These are phyloP conservation scores for Diaporthe eres DNA, from an alignment of 2,329 filamentous ascomycete species.

Conservation along the genomic window DNA sequence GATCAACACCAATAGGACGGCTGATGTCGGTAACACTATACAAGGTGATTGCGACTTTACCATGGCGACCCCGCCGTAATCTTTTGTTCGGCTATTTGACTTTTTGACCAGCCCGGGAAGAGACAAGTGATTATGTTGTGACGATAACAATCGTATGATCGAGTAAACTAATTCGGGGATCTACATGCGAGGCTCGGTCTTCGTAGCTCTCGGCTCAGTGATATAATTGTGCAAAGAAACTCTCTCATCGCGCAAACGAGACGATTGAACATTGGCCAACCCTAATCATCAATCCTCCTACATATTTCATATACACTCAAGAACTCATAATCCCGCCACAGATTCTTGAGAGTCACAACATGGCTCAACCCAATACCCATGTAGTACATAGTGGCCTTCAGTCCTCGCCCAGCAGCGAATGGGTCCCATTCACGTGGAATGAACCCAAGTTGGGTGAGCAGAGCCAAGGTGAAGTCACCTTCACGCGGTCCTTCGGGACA, in stretches of 20 bases:
- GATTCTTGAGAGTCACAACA: background rate
- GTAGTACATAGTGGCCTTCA: background rate
- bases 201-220: background rate
- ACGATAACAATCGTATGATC: background rate
- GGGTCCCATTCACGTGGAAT: background rate
- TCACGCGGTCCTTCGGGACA: background rate
- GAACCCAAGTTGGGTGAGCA: background rate
- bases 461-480: background rate
- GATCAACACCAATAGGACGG: background rate
- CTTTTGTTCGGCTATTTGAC: background rate
- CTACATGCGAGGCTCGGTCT: background rate
- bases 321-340: background rate
- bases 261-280: background rate
- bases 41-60: background rate
- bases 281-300: background rate
- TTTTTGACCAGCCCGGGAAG: background rate
- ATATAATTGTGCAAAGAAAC: background rate
- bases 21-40: background rate
- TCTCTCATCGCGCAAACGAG: background rate
- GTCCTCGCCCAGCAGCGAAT: background rate
- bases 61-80: background rate
- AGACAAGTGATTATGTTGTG: background rate
- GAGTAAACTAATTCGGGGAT: background rate
- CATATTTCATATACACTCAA: fast-evolving
- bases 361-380: background rate